phyloP scores from a whole-genome alignment of 2,329 filamentous ascomycete genomes.

The Aspergillus chevalieri region DNA sequence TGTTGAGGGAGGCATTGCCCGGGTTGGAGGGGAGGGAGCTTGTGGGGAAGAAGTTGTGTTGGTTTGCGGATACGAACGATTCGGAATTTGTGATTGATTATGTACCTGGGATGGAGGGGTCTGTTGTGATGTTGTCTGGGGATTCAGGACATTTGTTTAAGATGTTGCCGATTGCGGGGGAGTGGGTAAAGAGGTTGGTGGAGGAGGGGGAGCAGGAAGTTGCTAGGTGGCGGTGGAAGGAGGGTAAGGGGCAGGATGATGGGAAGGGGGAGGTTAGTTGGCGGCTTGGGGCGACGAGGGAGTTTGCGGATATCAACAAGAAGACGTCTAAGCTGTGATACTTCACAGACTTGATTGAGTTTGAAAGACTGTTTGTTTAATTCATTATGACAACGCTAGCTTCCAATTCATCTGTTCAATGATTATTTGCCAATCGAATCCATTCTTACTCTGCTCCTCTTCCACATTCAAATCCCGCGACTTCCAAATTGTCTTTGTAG shows the following conservation, averaged over 20 bases:
- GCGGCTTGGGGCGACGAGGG: conserved; percentile 37
- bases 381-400: not conserved
- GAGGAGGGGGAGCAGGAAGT: conserved; percentile 36
- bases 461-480: not conserved
- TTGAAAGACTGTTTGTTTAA: not conserved
- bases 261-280: conserved; percentile 46
- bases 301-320: conserved; percentile 18
- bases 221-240: conserved; percentile 50
- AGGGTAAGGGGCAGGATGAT: conserved; percentile 18
- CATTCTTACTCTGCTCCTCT: not conserved
- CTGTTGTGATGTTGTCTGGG: conserved; percentile 49
- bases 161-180: conserved; percentile 55
- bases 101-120: conserved; percentile 44
- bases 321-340: conserved; percentile 16
- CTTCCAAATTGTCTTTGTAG: not conserved
- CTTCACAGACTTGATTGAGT: not conserved
- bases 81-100: conserved; percentile 58
- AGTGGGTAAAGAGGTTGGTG: conserved; percentile 48
- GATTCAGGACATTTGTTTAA: conserved; percentile 60
- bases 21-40: conserved; percentile 50
- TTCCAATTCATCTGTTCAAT: not conserved
- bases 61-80: conserved; percentile 57
- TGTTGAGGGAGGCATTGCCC: conserved; percentile 50
- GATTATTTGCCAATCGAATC: not conserved
- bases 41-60: conserved; percentile 55